These are phyloP conservation scores for Zoysia japonica DNA, from an alignment of 176 grass and related monocot species.

Conservation along the genomic window DNA sequence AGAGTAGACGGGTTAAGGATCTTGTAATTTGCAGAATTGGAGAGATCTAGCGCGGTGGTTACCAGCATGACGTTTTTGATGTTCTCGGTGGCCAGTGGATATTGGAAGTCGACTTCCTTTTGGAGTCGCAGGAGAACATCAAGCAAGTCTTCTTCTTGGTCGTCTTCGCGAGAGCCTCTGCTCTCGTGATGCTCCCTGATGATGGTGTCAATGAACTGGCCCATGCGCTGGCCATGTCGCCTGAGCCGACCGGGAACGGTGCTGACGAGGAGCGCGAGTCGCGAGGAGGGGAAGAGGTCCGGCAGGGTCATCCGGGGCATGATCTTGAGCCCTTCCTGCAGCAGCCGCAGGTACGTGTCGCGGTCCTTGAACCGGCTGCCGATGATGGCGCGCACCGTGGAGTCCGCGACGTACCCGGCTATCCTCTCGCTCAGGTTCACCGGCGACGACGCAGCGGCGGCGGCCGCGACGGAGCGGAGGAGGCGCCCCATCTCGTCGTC, in stretches of 20 bases:
- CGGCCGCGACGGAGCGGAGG: background rate
- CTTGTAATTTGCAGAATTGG: too few relatives aligned
- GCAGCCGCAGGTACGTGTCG: slow-evolving; percentile 15
- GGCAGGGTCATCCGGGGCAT: slow-evolving; percentile 37
- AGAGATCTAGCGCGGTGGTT: background rate
- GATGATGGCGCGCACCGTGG: slow-evolving; percentile 35
- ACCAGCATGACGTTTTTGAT: slow-evolving; percentile 41
- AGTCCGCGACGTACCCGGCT: slow-evolving; percentile 4
- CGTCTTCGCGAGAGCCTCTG: background rate
- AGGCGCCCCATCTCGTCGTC: slow-evolving; percentile 27
- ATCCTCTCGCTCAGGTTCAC: background rate
- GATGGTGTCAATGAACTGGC: slow-evolving; percentile 12
- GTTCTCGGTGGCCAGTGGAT: slow-evolving; percentile 28
- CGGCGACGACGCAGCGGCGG: background rate
- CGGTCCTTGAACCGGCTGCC: slow-evolving; percentile 15
- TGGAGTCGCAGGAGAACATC: slow-evolving; percentile 43
- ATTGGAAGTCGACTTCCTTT: slow-evolving; percentile 1
- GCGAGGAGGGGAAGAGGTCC: slow-evolving; percentile 54
- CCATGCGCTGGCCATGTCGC: background rate
- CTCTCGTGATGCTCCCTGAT: slow-evolving; percentile 16
- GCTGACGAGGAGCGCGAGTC: slow-evolving; percentile 12
- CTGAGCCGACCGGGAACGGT: background rate
- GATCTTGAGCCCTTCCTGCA: slow-evolving; percentile 1
- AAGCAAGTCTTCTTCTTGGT: slow-evolving; percentile 35
- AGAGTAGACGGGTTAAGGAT: too few relatives aligned